phyloP scores from a whole-genome alignment of 2,329 filamentous ascomycete species.

The Cryphonectria parasitica region DNA sequence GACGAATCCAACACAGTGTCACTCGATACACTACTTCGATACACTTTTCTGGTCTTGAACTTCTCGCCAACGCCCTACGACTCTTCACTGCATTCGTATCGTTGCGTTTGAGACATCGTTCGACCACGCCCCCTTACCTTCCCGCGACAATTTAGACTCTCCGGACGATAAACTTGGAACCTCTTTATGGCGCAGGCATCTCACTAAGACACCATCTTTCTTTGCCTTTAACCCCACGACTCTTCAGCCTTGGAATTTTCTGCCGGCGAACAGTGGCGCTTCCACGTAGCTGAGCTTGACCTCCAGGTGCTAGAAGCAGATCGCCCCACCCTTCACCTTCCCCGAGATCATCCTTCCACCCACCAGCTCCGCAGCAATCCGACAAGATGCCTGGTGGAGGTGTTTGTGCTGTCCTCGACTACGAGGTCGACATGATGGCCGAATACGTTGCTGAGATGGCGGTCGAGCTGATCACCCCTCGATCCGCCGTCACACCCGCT shows the following conservation, averaged over 20 bases:
- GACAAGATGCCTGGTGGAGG: conserved; percentile 70
- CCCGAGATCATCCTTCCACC: conserved; percentile 32
- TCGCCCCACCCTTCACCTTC: conserved; percentile 30
- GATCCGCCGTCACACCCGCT: conserved; percentile 62
- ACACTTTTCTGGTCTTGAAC: not conserved
- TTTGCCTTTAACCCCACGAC: conserved; percentile 34
- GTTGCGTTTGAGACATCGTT: conserved; percentile 11
- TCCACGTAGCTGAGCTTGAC: conserved; percentile 33
- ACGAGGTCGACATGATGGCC: conserved; percentile 95
- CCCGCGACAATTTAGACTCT: not conserved
- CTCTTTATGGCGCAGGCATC: conserved; percentile 43
- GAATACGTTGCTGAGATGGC: conserved; percentile 94
- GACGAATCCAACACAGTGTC: not conserved
- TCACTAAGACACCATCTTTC: conserved; percentile 40
- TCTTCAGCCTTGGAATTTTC: conserved; percentile 44
- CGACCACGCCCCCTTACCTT: conserved; percentile 12
- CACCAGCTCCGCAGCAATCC: conserved; percentile 31
- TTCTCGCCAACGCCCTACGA: conserved; percentile 12
- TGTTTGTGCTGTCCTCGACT: conserved; percentile 92
- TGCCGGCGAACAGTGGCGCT: conserved; percentile 36
- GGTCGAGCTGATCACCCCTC: conserved; percentile 59
- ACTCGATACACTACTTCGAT: not conserved
- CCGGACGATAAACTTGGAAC: conserved; percentile 25
- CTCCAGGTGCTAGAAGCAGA: conserved; percentile 48
- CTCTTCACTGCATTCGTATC: conserved; percentile 12